Percentiles rank a stretch among this genome's conserved stretches.
Conservation (phyloP, 805 yeast species). For the Saccharomycopsis schoenii region DNA sequence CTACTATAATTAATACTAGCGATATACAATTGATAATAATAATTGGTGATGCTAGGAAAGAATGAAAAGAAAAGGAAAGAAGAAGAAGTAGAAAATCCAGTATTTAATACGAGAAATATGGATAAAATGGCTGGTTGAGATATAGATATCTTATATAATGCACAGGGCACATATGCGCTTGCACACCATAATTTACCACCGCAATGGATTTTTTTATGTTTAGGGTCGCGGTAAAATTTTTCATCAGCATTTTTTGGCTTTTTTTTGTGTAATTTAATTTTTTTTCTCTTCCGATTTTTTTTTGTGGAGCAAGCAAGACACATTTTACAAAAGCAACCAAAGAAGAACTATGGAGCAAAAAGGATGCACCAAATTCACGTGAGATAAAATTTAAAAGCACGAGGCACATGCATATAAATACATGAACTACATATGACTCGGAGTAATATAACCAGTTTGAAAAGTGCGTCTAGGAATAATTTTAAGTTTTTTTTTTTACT, state of each 20-base stretch:
- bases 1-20: background rate
- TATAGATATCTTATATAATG: background rate
- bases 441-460: background rate
- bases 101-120: background rate
- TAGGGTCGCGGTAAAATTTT: background rate
- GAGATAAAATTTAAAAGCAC: background rate
- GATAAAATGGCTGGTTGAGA: background rate
- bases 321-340: background rate
- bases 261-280: background rate
- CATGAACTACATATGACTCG: background rate
- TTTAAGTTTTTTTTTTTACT: background rate
- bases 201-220: background rate
- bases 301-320: background rate
- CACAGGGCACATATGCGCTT: background rate
- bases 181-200: background rate
- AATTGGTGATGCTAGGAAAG: background rate
- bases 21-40: background rate
- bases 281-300: background rate
- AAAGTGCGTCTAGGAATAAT: background rate
- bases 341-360: background rate
- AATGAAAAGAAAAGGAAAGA: background rate
- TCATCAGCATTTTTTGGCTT: background rate
- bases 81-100: background rate
- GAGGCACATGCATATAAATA: background rate
- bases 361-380: background rate